A percentile compares a stretch with the other conserved stretches of the same genome.
phyloP scores from a whole-genome alignment of 1,284 basidiomycete genomes.

The Caloboletus firmus region DNA sequence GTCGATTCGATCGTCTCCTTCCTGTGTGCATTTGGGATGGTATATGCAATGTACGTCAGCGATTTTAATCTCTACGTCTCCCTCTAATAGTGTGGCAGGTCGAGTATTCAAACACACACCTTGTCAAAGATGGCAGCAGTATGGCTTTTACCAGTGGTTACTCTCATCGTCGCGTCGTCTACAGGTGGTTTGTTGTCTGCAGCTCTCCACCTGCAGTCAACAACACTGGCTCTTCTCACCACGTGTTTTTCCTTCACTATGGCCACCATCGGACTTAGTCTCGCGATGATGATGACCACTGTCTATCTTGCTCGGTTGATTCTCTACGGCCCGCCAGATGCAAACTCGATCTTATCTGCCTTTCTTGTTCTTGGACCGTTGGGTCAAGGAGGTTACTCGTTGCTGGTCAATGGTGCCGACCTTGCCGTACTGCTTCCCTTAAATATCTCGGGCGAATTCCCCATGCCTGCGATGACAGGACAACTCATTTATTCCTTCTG shows the following conservation, averaged over 20 bases:
- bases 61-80: not conserved
- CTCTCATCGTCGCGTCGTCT: conserved; percentile 60
- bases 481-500: conserved; percentile 41
- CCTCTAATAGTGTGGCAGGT: conserved; percentile 38
- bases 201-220: conserved; percentile 41
- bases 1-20: conserved; percentile 49
- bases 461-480: conserved; percentile 34
- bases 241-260: conserved; percentile 51
- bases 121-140: conserved; percentile 47
- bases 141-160: conserved; percentile 64
- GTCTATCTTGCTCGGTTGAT: conserved; percentile 45
- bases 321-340: conserved; percentile 41
- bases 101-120: conserved; percentile 52
- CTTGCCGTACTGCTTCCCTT: conserved; percentile 44
- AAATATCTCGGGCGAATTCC: conserved; percentile 34
- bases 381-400: conserved; percentile 54
- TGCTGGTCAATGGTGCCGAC: conserved; percentile 51
- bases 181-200: conserved; percentile 54
- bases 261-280: conserved; percentile 52
- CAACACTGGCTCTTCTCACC: conserved; percentile 48
- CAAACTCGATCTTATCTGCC: conserved; percentile 46
- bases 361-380: conserved; percentile 45
- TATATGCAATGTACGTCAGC: conserved; percentile 52
- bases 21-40: conserved; percentile 52
- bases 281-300: conserved; percentile 49